Conservation (phyloP, 1,284 basidiomycete genomes). For the Ceratobasidium sp. region DNA sequence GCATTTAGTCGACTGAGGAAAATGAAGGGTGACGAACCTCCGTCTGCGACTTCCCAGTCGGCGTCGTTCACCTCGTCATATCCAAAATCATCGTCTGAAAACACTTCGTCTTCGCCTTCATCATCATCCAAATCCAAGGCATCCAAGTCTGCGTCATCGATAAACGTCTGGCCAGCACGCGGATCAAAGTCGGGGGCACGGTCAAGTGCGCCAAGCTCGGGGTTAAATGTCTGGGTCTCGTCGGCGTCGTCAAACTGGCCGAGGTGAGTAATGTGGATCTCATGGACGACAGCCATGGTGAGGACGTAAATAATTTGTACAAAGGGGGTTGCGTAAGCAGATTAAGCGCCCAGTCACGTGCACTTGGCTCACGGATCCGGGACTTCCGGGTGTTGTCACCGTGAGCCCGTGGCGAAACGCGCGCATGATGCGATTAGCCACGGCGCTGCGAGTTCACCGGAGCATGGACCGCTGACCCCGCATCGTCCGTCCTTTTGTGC, state of each 20-base stretch:
- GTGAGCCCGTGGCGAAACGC: constrained; percentile 2
- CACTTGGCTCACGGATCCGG: constrained; percentile 26
- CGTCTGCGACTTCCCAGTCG: constrained; percentile 86
- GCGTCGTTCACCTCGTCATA: constrained; percentile 77
- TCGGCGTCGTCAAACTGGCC: constrained; percentile 66
- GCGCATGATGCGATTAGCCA: constrained; percentile 11
- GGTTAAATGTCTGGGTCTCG: constrained; percentile 49
- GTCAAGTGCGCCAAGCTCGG: constrained; percentile 25
- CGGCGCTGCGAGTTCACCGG: constrained; percentile 22
- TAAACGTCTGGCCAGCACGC: constrained; percentile 59
- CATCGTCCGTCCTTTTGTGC: not conserved
- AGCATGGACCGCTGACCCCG: constrained; percentile 23
- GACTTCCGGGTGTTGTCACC: constrained; percentile 16
- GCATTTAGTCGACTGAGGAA: not conserved
- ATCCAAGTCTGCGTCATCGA: constrained; percentile 58
- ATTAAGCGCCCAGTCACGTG: constrained; percentile 35
- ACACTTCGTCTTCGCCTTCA: constrained; percentile 53
- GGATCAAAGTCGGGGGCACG: constrained; percentile 47
- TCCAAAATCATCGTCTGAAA: constrained; percentile 51
- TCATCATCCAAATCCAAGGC: constrained; percentile 56
- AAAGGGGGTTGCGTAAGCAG: constrained; percentile 9
- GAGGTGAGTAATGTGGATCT: constrained; percentile 21
- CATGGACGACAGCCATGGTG: constrained; percentile 43
- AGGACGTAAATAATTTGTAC: constrained; percentile 26
- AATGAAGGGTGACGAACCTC: constrained; percentile 56